A percentile compares a stretch with the other conserved stretches of the same genome.
These are phyloP conservation scores for Pulveroboletus sp. DNA, from an alignment of 768 basidiomycete species.

Conservation along the genomic window DNA sequence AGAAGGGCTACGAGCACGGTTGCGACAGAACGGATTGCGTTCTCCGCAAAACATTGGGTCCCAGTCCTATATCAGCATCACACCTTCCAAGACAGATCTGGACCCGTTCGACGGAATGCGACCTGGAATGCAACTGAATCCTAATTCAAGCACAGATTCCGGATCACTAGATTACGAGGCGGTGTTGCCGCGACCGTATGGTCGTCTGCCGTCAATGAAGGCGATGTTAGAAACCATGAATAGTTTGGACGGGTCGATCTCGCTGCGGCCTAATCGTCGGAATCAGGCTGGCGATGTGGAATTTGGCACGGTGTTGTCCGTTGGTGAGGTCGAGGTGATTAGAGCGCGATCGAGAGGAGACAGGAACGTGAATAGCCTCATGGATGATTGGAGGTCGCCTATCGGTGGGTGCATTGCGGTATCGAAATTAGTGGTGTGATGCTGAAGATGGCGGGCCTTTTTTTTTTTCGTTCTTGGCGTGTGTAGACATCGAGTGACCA, in stretches of 20 bases:
- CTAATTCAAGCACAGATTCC: neutral
- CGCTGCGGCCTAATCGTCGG: constrained; percentile 26
- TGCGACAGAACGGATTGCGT: neutral
- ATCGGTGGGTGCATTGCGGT: constrained; percentile 43
- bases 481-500: constrained; percentile 14
- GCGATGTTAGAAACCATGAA: constrained; percentile 31
- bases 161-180: constrained; percentile 30
- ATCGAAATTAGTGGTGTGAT: neutral
- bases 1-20: constrained; percentile 27
- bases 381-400: constrained; percentile 65
- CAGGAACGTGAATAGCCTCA: constrained; percentile 43
- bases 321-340: constrained; percentile 43
- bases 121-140: neutral
- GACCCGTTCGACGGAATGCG: neutral
- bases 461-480: neutral
- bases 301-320: constrained; percentile 13
- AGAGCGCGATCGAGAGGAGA: constrained; percentile 35
- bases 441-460: neutral
- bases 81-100: constrained; percentile 1
- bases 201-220: constrained; percentile 9
- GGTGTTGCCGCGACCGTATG: constrained; percentile 12
- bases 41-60: neutral
- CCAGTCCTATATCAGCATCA: constrained; percentile 14
- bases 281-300: constrained; percentile 20
- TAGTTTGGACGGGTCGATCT: constrained; percentile 2